phyloP scores from a whole-genome alignment of 2,329 filamentous ascomycete genomes.

The Blastomyces emzantsi region DNA sequence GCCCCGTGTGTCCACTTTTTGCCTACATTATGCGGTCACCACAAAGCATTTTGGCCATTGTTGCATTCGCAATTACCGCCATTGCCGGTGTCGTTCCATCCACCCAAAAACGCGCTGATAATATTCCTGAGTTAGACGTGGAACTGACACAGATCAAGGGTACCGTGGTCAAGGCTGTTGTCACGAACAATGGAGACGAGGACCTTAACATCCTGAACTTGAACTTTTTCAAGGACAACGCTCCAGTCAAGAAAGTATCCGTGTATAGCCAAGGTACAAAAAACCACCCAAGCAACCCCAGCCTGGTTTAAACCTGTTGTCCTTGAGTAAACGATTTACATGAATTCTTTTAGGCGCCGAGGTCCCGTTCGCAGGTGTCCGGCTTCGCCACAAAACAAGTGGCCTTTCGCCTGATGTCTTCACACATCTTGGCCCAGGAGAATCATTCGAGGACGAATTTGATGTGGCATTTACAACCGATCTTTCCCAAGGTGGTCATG shows the following conservation, averaged over 20 bases:
- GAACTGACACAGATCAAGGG: slow-evolving; percentile 25
- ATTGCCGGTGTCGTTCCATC: slow-evolving; percentile 18
- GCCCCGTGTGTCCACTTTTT: background rate
- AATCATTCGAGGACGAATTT: slow-evolving; percentile 25
- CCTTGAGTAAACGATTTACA: slow-evolving; percentile 11
- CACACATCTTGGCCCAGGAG: slow-evolving; percentile 25
- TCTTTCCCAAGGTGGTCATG: slow-evolving; percentile 43
- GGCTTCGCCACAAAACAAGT: slow-evolving; percentile 21
- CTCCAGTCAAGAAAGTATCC: slow-evolving; percentile 30
- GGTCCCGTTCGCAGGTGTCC: slow-evolving; percentile 28
- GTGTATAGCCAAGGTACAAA: slow-evolving; percentile 26
- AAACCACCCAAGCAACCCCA: background rate
- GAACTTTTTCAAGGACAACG: slow-evolving; percentile 29
- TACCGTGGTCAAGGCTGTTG: slow-evolving; percentile 29
- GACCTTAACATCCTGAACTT: slow-evolving; percentile 29
- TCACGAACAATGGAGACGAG: slow-evolving; percentile 29
- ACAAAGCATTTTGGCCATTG: slow-evolving; percentile 19
- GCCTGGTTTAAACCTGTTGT: background rate
- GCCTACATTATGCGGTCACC: slow-evolving; percentile 5
- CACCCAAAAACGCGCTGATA: slow-evolving; percentile 18
- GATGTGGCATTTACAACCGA: slow-evolving; percentile 34
- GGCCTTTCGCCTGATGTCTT: slow-evolving; percentile 24
- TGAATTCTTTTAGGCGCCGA: slow-evolving; percentile 19
- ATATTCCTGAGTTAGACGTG: slow-evolving; percentile 23
- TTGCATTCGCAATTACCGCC: slow-evolving; percentile 16